Evolutionary conservation across 495 filamentous ascomycete genomes (phyloP), one percentile per base, ranked within the genome.

Genomic region (Melanomma pulvis-pyrius): DNA sequence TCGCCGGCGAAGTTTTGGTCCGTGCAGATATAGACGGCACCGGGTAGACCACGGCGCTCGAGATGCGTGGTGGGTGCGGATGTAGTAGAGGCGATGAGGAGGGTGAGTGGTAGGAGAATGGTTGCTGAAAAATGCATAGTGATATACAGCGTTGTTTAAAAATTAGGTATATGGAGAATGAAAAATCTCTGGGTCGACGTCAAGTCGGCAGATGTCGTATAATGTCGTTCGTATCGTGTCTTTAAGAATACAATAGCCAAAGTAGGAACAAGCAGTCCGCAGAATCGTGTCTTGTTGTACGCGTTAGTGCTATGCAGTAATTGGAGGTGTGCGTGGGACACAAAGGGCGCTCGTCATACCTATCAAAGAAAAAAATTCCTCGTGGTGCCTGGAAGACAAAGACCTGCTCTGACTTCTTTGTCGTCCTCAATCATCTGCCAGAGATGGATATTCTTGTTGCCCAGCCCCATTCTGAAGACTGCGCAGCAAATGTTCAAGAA

Each of bases 21-120:
- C n/a, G 57, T 68, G 58, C 65, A 68, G 55, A 62, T 57, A 51
- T 68, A 68, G 58, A 68, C 57, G 5, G 65, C 65, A 39, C 65
- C 65, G 24, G 65, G 58, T 41, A 68, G 65, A 25, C 58, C 59
- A 28, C 65, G 65, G 9, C 39, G 28, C 1, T 54, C 39, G 52
- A 47, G 57, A 4, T 21, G 8, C 19, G 29, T n/a, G 22, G 25
- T 53, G 25, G 47, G 19, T 1, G n/a, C 34, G 17, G 53, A 12
- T 1, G 63, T 51, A 9, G 51, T 17, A 34, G 39, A 1, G 6
- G 59, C 1, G 58, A 22, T 19, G 39, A 41, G 28, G 13, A 41
- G 29, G 2, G 28, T 17, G 41, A 41, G 17, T 15, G 25, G 34
- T 41, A 58, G 28, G n/a, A 28, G 51, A 41, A 50, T 2, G 21